Evolutionary conservation across 2,329 filamentous ascomycete species (phyloP).

Genomic region (Fusarium heterosporum): DNA sequence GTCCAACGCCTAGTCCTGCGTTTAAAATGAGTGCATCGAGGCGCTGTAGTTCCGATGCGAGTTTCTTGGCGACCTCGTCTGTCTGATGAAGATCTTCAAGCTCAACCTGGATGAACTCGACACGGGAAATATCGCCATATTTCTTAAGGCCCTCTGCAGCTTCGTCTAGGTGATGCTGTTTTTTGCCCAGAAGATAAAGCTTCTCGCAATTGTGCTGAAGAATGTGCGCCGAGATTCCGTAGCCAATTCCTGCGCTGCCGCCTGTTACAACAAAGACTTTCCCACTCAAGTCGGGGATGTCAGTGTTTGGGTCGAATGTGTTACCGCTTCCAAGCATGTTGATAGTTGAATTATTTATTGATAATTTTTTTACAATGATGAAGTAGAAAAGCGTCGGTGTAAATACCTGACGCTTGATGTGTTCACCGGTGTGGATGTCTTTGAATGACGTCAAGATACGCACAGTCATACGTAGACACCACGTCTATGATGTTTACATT

Average conservation of each 20-base stretch:
- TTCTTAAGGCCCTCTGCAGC: conserved; percentile 4
- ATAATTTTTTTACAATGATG: too few species aligned
- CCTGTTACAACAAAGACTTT: conserved; percentile 15
- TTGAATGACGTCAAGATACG: conserved; percentile 8
- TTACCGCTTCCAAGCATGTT: conserved; percentile 10
- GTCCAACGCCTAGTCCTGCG: conserved; percentile 9
- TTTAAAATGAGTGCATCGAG: conserved; percentile 8
- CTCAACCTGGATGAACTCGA: conserved; percentile 7
- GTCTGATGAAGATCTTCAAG: conserved; percentile 13
- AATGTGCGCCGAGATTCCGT: conserved; percentile 15
- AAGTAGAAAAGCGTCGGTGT: too few species aligned
- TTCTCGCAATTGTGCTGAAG: conserved; percentile 14
- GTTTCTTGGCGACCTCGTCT: not conserved
- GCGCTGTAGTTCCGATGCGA: not conserved
- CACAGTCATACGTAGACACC: too few species aligned
- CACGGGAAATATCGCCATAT: conserved; percentile 1
- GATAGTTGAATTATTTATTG: not conserved
- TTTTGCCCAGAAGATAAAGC: conserved; percentile 10
- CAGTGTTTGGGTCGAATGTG: conserved; percentile 11
- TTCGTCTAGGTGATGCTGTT: conserved; percentile 15
- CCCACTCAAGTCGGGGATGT: conserved; percentile 12
- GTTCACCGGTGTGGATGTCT: too few species aligned
- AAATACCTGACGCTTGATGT: too few species aligned
- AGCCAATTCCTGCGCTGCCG: conserved; percentile 17
- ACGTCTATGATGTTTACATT: conserved; percentile 5